Conservation (phyloP, 164 flowering plant species). For the Amborella trichopoda region DNA sequence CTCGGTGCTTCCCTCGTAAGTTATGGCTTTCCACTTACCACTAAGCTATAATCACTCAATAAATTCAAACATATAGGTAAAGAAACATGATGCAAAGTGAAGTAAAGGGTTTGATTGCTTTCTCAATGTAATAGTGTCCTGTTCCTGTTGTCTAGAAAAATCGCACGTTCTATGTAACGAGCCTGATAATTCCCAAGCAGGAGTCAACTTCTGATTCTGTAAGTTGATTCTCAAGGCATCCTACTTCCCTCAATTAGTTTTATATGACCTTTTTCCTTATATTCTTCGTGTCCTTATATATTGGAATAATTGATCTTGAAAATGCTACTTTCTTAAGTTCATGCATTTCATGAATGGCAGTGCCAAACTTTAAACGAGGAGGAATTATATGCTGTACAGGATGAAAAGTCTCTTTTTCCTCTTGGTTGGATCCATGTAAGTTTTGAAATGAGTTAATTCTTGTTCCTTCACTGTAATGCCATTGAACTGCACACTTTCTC, state of each 20-base stretch:
- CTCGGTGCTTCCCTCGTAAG: constrained; percentile 80
- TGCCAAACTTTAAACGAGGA: constrained; percentile 72
- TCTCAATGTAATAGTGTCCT: not conserved
- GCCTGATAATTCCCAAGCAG: constrained; percentile 73
- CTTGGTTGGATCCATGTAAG: constrained; percentile 91
- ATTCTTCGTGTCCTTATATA: no score
- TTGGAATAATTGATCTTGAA: no score
- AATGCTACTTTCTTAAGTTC: no score
- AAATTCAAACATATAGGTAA: not conserved
- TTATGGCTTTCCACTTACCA: not conserved
- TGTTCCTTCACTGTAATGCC: no score
- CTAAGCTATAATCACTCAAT: not conserved
- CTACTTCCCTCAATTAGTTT: no score
- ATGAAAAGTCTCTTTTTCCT: constrained; percentile 54
- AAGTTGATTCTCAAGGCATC: no score
- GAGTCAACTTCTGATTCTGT: constrained; percentile 51
- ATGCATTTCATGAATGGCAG: constrained; percentile 24
- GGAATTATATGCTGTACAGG: constrained; percentile 56
- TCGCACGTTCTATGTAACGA: constrained; percentile 46
- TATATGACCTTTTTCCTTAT: no score
- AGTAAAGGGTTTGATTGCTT: no score
- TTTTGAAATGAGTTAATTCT: no score
- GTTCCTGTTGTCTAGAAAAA: constrained; percentile 27
- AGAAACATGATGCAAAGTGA: no score
- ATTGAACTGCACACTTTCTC: no score